Percentiles rank a stretch among this genome's conserved stretches.
These are phyloP conservation scores for Cordyceps tenuipes DNA, from an alignment of 2,329 filamentous ascomycete species.

Conservation along the genomic window DNA sequence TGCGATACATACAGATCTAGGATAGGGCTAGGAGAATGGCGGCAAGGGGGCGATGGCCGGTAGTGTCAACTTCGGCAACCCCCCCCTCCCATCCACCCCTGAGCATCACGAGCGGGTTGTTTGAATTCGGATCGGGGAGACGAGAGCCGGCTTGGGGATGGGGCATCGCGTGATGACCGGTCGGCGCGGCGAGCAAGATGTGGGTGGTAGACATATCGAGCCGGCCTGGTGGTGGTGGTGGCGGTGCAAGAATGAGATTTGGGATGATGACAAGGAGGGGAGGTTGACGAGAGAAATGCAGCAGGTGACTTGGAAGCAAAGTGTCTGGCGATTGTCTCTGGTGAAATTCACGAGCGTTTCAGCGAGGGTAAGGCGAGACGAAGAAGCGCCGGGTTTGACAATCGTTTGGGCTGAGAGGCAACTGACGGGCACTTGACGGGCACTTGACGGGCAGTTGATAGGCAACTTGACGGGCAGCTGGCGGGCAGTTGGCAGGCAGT, in stretches of 20 bases:
- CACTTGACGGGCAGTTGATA: not conserved
- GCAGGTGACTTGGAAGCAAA: too few species aligned
- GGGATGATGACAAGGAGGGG: not conserved
- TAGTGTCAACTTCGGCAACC: not conserved
- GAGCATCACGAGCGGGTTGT: not conserved
- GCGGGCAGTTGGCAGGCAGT: too few species aligned
- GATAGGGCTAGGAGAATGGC: not conserved
- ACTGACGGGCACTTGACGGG: not conserved
- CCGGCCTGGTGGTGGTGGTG: not conserved
- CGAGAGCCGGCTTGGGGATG: constrained; percentile 1
- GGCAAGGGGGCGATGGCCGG: not conserved
- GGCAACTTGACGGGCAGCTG: too few species aligned
- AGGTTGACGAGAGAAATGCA: not conserved
- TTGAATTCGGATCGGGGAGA: not conserved
- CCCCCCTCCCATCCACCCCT: not conserved
- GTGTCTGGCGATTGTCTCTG: constrained; percentile 11
- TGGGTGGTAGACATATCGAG: not conserved
- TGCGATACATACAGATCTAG: too few species aligned
- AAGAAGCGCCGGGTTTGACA: not conserved
- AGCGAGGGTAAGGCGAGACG: constrained; percentile 6
- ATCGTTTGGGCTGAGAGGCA: not conserved
- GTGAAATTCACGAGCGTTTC: constrained; percentile 5
- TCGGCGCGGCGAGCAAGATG: not conserved
- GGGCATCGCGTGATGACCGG: not conserved
- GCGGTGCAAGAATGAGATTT: not conserved